Conservation (phyloP, 441 rosid species). For the Mallotus repandus region DNA sequence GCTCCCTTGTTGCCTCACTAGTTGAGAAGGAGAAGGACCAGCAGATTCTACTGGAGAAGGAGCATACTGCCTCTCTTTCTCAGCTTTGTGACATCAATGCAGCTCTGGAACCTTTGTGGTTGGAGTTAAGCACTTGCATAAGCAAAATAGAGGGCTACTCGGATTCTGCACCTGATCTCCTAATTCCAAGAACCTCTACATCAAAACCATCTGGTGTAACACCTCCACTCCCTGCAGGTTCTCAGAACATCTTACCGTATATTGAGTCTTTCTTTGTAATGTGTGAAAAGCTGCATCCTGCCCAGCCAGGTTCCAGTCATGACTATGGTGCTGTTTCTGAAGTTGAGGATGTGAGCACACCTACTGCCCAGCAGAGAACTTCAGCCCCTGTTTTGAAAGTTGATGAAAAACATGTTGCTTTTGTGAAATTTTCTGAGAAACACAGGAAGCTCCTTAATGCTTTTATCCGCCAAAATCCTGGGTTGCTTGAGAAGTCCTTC, state of each 20-base stretch:
- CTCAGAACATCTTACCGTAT: slow-evolving; percentile 91
- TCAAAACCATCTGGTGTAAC: slow-evolving; percentile 56
- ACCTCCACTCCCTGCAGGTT: slow-evolving; percentile 88
- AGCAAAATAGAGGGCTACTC: slow-evolving; percentile 86
- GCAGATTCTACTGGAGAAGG: slow-evolving; percentile 51
- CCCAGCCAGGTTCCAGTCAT: slow-evolving; percentile 63
- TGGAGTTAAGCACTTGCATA: slow-evolving; percentile 81
- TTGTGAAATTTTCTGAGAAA: slow-evolving; percentile 86
- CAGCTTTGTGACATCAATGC: slow-evolving; percentile 64
- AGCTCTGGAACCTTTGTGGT: slow-evolving; percentile 89
- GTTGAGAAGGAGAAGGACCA: slow-evolving; percentile 59
- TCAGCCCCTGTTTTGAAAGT: slow-evolving; percentile 49
- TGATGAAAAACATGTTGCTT: slow-evolving; percentile 79
- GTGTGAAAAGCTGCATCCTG: slow-evolving; percentile 83
- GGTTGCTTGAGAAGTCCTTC: slow-evolving; percentile 91
- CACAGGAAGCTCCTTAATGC: slow-evolving; percentile 90
- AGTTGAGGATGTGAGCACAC: slow-evolving; percentile 57
- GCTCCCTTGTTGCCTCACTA: slow-evolving; percentile 68
- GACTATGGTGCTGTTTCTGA: slow-evolving; percentile 61
- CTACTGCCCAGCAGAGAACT: slow-evolving; percentile 52
- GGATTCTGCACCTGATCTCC: slow-evolving; percentile 52
- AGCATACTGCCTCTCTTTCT: slow-evolving; percentile 60
- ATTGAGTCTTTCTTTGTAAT: slow-evolving; percentile 90
- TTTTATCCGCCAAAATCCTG: slow-evolving; percentile 91
- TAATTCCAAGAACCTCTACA: slow-evolving; percentile 43